Evolutionary conservation across 805 yeast genomes (phyloP).

Genomic region (Candida palmyrensis): DNA sequence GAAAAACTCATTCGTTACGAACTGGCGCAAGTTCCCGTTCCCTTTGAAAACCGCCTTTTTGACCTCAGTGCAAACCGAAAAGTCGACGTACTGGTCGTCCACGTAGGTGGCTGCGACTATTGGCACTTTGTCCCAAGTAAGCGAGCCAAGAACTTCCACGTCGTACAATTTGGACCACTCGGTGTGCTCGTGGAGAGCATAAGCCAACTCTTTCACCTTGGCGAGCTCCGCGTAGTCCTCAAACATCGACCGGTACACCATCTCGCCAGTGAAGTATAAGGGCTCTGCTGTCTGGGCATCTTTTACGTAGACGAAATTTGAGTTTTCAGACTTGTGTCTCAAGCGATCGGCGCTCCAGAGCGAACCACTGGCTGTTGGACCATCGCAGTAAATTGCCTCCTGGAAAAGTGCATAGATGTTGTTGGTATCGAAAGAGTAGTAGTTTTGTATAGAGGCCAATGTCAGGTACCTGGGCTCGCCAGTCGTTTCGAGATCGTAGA

Average conservation of each 20-base stretch:
- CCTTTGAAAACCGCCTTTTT: slow-evolving; percentile 21
- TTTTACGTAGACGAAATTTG: slow-evolving; percentile 17
- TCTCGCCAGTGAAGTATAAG: slow-evolving; percentile 49
- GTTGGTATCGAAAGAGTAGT: slow-evolving; percentile 47
- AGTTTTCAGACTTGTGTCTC: slow-evolving; percentile 20
- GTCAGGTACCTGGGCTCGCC: slow-evolving; percentile 36
- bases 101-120: slow-evolving; percentile 47
- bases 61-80: slow-evolving; percentile 34
- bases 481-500: slow-evolving; percentile 29
- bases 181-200: slow-evolving; percentile 25
- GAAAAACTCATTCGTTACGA: slow-evolving; percentile 44
- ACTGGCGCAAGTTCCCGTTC: slow-evolving; percentile 34
- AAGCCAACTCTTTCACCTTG: slow-evolving; percentile 36
- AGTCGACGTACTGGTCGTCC: slow-evolving; percentile 50
- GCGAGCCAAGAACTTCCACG: slow-evolving; percentile 16
- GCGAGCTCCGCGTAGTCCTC: slow-evolving; percentile 43
- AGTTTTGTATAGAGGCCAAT: slow-evolving; percentile 26
- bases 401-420: slow-evolving; percentile 51
- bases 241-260: slow-evolving; percentile 48
- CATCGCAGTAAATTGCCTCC: slow-evolving; percentile 54
- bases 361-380: slow-evolving; percentile 19
- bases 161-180: slow-evolving; percentile 37
- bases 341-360: slow-evolving; percentile 48
- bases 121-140: slow-evolving; percentile 33
- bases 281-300: slow-evolving; percentile 11